Evolutionary conservation across 768 basidiomycete species (phyloP).

Genomic region (Tephrocybe rancida): DNA sequence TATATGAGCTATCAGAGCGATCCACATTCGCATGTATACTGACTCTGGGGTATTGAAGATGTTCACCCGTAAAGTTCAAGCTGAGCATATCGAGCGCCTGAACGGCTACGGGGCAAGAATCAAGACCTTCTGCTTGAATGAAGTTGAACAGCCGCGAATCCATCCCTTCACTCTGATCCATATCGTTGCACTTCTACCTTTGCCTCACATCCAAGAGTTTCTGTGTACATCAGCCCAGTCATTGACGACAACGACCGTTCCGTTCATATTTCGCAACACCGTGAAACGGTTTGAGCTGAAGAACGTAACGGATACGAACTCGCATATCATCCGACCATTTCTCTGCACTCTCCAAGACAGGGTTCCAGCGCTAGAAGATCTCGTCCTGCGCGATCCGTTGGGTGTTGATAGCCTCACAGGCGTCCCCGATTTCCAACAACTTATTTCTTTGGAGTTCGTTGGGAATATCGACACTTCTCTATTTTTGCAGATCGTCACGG

Average conservation of each 20-base stretch:
- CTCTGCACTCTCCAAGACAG: not conserved
- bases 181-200: not conserved
- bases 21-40: not conserved
- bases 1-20: not conserved
- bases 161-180: not conserved
- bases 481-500: not conserved
- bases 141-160: not conserved
- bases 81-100: not conserved
- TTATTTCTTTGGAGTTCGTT: not conserved
- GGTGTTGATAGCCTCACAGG: not conserved
- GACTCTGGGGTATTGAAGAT: not conserved
- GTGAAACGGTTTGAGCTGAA: not conserved
- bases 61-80: not conserved
- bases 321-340: not conserved
- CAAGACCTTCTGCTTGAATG: not conserved
- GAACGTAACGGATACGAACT: not conserved
- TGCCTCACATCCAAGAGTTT: not conserved
- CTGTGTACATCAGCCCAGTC: not conserved
- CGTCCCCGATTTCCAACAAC: not conserved
- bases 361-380: not conserved
- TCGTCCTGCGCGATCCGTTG: not conserved
- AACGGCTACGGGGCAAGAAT: not conserved
- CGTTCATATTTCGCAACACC: not conserved
- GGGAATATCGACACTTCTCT: not conserved
- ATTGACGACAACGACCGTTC: not conserved